Evolutionary conservation across 1,284 basidiomycete genomes (phyloP).

Genomic region (Porogramme epimiltina): DNA sequence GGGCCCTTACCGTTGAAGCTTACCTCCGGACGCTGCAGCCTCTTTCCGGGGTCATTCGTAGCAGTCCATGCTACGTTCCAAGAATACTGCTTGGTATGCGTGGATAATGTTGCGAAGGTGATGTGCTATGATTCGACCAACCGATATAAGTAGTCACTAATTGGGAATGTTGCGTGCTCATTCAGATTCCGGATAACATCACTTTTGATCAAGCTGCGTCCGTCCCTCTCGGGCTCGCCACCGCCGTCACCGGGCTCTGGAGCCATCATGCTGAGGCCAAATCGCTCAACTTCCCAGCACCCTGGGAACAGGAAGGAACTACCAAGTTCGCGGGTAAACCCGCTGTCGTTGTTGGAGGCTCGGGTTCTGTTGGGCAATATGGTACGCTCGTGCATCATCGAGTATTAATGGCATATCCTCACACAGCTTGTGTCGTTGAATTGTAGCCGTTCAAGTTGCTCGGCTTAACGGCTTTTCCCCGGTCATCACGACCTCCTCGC

Average conservation of each 20-base stretch:
- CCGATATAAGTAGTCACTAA: too few species aligned
- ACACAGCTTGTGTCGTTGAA: too few species aligned
- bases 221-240: slow-evolving; percentile 31
- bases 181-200: slow-evolving; percentile 32
- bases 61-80: slow-evolving; percentile 47
- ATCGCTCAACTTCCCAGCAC: slow-evolving; percentile 34
- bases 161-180: too few species aligned
- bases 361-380: slow-evolving; percentile 38
- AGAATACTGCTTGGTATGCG: slow-evolving; percentile 45
- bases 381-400: slow-evolving; percentile 15
- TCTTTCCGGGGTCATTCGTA: slow-evolving; percentile 41
- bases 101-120: slow-evolving; percentile 30
- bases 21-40: slow-evolving; percentile 27
- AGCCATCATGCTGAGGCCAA: slow-evolving; percentile 23
- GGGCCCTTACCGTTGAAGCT: neutral
- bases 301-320: slow-evolving; percentile 22
- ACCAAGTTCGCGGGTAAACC: slow-evolving; percentile 34
- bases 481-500: slow-evolving; percentile 49
- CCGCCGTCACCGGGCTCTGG: slow-evolving; percentile 32
- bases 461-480: slow-evolving; percentile 47
- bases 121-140: too few species aligned
- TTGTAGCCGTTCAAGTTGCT: slow-evolving; percentile 44
- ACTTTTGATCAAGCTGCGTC: slow-evolving; percentile 34
- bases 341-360: slow-evolving; percentile 37
- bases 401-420: too few species aligned